A percentile compares a stretch with the other conserved stretches of the same genome.
These are phyloP conservation scores for Pyrus communis DNA, from an alignment of 306 rosid genomes.

Conservation along the genomic window DNA sequence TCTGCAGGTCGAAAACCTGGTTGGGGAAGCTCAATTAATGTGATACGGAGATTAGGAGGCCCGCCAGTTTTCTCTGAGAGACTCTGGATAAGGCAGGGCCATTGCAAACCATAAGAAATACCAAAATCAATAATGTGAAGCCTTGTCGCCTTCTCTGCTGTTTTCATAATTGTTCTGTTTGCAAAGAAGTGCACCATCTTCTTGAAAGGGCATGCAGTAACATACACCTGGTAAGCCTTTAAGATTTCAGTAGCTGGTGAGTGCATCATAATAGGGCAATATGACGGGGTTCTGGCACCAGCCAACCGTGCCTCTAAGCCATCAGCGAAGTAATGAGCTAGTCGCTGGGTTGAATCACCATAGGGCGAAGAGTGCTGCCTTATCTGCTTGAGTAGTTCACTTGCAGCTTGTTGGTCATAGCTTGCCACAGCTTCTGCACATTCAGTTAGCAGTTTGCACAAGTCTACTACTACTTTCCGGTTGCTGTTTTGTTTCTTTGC, in stretches of 20 bases:
- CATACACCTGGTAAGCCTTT: constrained; percentile 21
- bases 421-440: constrained; percentile 35
- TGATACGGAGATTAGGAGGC: constrained; percentile 33
- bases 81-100: constrained; percentile 43
- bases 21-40: constrained; percentile 37
- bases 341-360: constrained; percentile 30
- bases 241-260: constrained; percentile 24
- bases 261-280: constrained; percentile 11
- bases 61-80: constrained; percentile 32
- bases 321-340: constrained; percentile 38
- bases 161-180: constrained; percentile 22
- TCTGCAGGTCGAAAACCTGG: constrained; percentile 33
- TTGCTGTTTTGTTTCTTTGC: constrained; percentile 12
- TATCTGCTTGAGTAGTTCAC: constrained; percentile 22
- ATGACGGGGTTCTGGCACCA: constrained; percentile 7
- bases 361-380: constrained; percentile 30
- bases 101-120: constrained; percentile 34
- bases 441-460: constrained; percentile 29
- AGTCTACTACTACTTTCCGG: constrained; percentile 26
- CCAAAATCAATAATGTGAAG: constrained; percentile 47
- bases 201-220: constrained; percentile 33
- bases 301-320: constrained; percentile 34
- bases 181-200: constrained; percentile 35
- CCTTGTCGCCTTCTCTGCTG: constrained; percentile 20
- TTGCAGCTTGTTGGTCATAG: constrained; percentile 20